Base-by-base conservation (phyloP, 2,329 filamentous ascomycete genomes). In the Hymenoscyphus linearis region DNA sequence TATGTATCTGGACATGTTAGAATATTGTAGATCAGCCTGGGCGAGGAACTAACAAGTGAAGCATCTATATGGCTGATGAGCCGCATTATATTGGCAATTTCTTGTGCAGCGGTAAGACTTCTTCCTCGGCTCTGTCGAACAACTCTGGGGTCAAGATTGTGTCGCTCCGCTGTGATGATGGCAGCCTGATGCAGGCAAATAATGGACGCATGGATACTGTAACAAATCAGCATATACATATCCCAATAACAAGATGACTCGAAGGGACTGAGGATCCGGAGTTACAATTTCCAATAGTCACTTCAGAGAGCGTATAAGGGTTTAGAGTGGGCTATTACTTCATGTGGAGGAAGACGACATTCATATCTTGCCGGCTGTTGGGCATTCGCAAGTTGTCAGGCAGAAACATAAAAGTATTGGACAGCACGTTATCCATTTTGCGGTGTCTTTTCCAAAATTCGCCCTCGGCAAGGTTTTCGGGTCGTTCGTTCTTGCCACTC, bases 141-240 rank as follows among this genome's bases (percentile, higher is more conserved):
- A 31, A 95, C 81, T 34, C 81, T 79, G 1, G 81, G 77, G 0
- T 86, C 81, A 58, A 96, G 76, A 2, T 83, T 81, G 70, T 93
- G 81, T 69, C 86, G 87, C 60, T 92, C 88, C 0, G 88, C 88
- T 71, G 90, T 93, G 75, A 93, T 91, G 9, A 95, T 86, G 1
- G 93, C 92, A 1, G 91, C 90, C 74, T 96, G 91, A 70, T 97
- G 93, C 4, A 97, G 79, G 72, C 91, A 96, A 58, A 97, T 96
- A 9, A 89, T 84, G 1, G 90, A 88, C 0, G 92, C 91, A 70
- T 97, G 93, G 2, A 97, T 83, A 70, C 44, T 50, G 18, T 12
- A 50, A 22, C 22, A 50, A 25, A 50, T 50, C 13, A 50, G 44
- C 44, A 40, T 25, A 50, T 13, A 12, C 31, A 4, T 50, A 25